These are phyloP conservation scores for Sutorius eximius DNA, from an alignment of 1,284 basidiomycete species.

Conservation along the genomic window DNA sequence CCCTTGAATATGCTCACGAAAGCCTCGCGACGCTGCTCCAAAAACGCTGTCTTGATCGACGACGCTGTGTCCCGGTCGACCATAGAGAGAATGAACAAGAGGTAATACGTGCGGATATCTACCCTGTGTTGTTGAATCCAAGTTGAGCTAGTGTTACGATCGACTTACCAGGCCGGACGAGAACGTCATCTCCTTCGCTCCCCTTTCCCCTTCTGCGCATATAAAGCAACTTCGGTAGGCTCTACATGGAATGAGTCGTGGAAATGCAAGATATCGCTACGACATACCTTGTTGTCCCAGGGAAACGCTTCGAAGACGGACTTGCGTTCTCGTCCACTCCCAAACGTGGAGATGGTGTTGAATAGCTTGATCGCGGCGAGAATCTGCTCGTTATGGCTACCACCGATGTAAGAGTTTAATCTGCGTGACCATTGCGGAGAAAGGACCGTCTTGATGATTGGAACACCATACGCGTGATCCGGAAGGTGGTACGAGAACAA, in stretches of 20 bases:
- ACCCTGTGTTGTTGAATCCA: conserved; percentile 5
- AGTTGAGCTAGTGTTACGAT: neutral
- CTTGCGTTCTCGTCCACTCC: conserved; percentile 62
- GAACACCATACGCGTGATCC: conserved; percentile 57
- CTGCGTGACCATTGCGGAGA: conserved; percentile 52
- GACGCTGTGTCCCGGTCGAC: conserved; percentile 47
- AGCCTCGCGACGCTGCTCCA: conserved; percentile 64
- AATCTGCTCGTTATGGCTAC: conserved; percentile 60
- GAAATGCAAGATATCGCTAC: neutral
- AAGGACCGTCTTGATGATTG: conserved; percentile 60
- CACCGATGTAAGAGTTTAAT: conserved; percentile 59
- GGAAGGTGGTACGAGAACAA: conserved; percentile 66
- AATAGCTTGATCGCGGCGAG: conserved; percentile 65
- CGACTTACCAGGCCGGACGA: conserved; percentile 55
- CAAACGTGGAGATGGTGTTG: conserved; percentile 59
- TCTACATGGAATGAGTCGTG: conserved; percentile 38
- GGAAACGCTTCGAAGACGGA: conserved; percentile 61
- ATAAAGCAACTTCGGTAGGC: conserved; percentile 61
- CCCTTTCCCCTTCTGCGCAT: conserved; percentile 63
- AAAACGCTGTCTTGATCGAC: conserved; percentile 57
- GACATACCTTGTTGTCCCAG: conserved; percentile 71
- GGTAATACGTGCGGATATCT: conserved; percentile 74
- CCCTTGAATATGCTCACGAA: conserved; percentile 71
- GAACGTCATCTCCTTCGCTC: conserved; percentile 40
- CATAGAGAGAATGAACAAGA: conserved; percentile 71